These are phyloP conservation scores for Tuber brumale DNA, from an alignment of 495 filamentous ascomycete genomes.

Conservation along the genomic window DNA sequence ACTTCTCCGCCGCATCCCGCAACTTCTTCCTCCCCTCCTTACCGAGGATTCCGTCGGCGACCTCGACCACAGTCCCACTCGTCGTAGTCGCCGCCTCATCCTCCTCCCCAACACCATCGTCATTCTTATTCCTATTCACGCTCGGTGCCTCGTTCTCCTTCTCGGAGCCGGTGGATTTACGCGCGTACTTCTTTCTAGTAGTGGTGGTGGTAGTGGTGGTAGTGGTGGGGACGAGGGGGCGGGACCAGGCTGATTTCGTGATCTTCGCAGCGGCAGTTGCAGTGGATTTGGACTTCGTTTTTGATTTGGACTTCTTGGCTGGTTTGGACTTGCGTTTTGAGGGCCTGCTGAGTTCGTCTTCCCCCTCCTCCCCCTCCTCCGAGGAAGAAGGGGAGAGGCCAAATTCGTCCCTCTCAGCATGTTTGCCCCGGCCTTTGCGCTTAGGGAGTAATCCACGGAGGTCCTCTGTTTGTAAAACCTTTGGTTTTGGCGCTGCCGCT, in stretches of 20 bases:
- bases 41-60: constrained; percentile 9
- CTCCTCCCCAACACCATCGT: constrained; percentile 23
- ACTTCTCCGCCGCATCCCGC: constrained; percentile 50
- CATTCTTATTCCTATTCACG: constrained; percentile 6
- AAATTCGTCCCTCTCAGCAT: constrained; percentile 20
- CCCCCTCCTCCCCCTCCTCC: constrained; percentile 11
- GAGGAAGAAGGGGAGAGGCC: constrained; percentile 24
- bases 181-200: constrained; percentile 18
- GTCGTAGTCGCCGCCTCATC: constrained; percentile 30
- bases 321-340: constrained; percentile 3
- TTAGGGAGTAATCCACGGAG: constrained; percentile 29
- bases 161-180: constrained; percentile 42
- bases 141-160: constrained; percentile 47
- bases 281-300: constrained; percentile 21
- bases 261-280: constrained; percentile 25
- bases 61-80: constrained; percentile 20
- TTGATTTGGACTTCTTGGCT: constrained; percentile 14
- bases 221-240: not conserved
- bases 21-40: constrained; percentile 42
- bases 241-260: constrained; percentile 16
- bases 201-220: not conserved
- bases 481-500: constrained; percentile 38
- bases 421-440: constrained; percentile 22
- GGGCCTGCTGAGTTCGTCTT: constrained; percentile 18
- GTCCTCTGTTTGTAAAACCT: constrained; percentile 37